Evolutionary conservation across 2,329 filamentous ascomycete species (phyloP), one percentile per base, ranked within the genome.

Genomic region (Drechslera avenae): DNA sequence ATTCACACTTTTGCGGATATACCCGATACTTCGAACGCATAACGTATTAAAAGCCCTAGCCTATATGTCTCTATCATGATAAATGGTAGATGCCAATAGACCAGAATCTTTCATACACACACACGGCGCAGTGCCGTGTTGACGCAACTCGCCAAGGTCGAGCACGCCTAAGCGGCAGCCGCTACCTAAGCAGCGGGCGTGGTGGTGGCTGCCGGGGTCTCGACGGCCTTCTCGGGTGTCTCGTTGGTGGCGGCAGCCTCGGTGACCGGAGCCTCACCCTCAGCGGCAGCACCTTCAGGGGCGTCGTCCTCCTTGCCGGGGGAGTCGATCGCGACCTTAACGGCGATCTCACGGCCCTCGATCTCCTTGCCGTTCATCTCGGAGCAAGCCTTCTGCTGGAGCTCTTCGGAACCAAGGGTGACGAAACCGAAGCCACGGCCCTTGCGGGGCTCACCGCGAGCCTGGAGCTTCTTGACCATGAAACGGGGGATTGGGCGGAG

Each of bases 321-420:
- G 83, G 91, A 97, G 82, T 99, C 94, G 73, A 99, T 97, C 73
- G 94, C 94, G 74, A 99, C 92, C 89, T 99, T 99, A 84, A 99
- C 94, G 62, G 94, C 94, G 67, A 99, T 99, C 82, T 97, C 93
- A 72, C 94, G 93, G 61, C 93, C 94, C 78, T 97, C 94, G 65
- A 99, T 94, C 76, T 96, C 90, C 86, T 96, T 97, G 80, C 91
- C 94, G 79, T 99, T 97, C 94, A 99, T 99, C 83, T 99, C 94
- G 45, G 80, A 74, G 63, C 97, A 95, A 62, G 94, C 94, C 88
- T 97, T 96, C 81, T 95, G 87, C 84, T 99, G 94, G 71, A 93
- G 79, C 79, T 96, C 92, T 83, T 99, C 93, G 14, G 91, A 95
- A 59, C 88, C 89, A 57, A 99, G 87, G 55, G 91, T 97, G 59